Percentiles rank a stretch among this genome's conserved stretches.
Evolutionary conservation across 2,329 filamentous ascomycete species (phyloP).

Genomic region (Ceratocystis harringtonii): DNA sequence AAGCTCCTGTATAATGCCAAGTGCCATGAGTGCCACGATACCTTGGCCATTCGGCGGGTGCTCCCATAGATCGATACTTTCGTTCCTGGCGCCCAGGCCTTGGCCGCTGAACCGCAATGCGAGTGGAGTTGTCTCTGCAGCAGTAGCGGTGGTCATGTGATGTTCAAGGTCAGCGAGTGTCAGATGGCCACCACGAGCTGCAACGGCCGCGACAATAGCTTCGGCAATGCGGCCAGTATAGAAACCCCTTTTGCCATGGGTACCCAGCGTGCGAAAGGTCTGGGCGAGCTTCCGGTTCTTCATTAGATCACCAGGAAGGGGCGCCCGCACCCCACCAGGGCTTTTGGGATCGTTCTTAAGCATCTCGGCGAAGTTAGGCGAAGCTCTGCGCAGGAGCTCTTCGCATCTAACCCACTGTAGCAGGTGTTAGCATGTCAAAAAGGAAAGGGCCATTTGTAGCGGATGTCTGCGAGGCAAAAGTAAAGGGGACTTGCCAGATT

Average conservation of each 20-base stretch:
- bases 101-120: slow-evolving; percentile 64
- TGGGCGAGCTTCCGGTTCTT: slow-evolving; percentile 66
- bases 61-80: slow-evolving; percentile 76
- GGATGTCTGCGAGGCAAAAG: too few relatives aligned
- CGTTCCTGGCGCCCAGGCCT: slow-evolving; percentile 39
- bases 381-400: slow-evolving; percentile 49
- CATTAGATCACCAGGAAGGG: slow-evolving; percentile 72
- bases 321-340: slow-evolving; percentile 56
- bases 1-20: slow-evolving; percentile 80
- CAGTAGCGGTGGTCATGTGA: slow-evolving; percentile 47
- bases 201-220: slow-evolving; percentile 62
- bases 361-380: slow-evolving; percentile 77
- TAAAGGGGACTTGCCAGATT: slow-evolving; percentile 40
- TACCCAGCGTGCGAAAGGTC: slow-evolving; percentile 66
- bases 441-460: background rate
- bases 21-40: slow-evolving; percentile 83
- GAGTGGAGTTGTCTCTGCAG: slow-evolving; percentile 64
- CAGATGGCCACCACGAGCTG: slow-evolving; percentile 61
- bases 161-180: slow-evolving; percentile 65
- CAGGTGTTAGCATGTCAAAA: slow-evolving; percentile 3
- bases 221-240: slow-evolving; percentile 75
- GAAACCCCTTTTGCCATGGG: slow-evolving; percentile 77
- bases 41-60: slow-evolving; percentile 95
- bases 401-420: slow-evolving; percentile 59
- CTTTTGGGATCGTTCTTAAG: slow-evolving; percentile 61